Base-by-base conservation (phyloP, 139 green algal genomes). In the Micractinium sp. region DNA sequence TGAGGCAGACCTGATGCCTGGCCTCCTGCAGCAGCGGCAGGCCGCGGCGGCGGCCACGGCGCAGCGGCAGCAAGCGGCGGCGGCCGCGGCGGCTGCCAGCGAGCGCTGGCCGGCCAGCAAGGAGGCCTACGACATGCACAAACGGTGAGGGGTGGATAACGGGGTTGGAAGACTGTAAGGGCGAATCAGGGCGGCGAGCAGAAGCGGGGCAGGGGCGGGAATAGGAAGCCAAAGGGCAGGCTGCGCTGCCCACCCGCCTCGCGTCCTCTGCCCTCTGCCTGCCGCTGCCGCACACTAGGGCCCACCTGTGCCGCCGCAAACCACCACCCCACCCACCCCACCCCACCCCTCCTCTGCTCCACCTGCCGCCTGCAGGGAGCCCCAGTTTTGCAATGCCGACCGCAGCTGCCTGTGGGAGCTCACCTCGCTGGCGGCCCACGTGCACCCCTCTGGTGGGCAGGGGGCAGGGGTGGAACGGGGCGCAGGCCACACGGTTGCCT, bases 321-420 rank as follows among this genome's bases (percentile, higher is more conserved):
- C 22, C 3, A 15, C 63, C 14, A 12, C 63, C 20, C 22, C 63
- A n/a, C 22, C 0, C 35, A 80, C 63, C 20, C 22, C 63, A n/a
- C 22, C 0, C 35, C 47, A 29, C 16, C 29, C 35, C 33, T 27
- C 13, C 74, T 4, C 73, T 56, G 47, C 47, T 56, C 47, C 47
- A 9, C 47, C 22, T 22, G 35, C 76, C 19, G 4, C 33, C 69
- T 47, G 47, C 93, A 96, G 96, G 35, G 96, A 98, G 83, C 97
- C 97, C 0, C 83, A 94, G 85, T 97, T 96, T 90, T 89, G 91
- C 33, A 81, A 90, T 25, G 97, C 96, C 2, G 97, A 98, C 61
- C 87, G 87, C 1, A 88, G 89, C 3, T 97, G 95, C 92, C 97
- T 94, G 91, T 99, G 97, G 97, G 97, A 99, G 95, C 94, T 99